Evolutionary conservation across 306 rosid genomes (phyloP), one percentile per base, ranked within the genome.

Genomic region (Senna tora): DNA sequence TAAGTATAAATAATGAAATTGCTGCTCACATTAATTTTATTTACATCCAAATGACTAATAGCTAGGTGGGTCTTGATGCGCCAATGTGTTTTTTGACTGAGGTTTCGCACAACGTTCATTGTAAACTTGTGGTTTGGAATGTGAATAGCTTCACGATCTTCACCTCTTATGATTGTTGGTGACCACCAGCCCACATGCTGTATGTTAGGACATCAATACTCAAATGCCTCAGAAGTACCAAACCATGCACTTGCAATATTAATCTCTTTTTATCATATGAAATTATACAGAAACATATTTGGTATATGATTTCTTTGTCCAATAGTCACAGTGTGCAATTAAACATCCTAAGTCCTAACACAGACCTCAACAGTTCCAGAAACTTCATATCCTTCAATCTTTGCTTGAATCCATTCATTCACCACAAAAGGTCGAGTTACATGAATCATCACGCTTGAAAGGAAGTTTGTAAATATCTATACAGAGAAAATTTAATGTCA

Each of bases 101-200:
- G 99, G 83, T 95, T 95, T 71, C 96, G 83, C 84, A 95, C 99
- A 77, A 95, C 87, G 72, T 79, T 95, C 76, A 91, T 91, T 60
- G 97, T 89, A 80, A 95, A 91, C 78, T 87, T 89, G 89, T 95
- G 96, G 74, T 95, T 95, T 76, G 99, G 99, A 83, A 95, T 95
- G 74, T 95, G 96, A 65, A 95, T 89, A 65, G 99, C 97, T 91
- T 95, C 99, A 72, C 97, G 95, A 88, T 95, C 96, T 67, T 94
- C 91, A 16, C 97, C 99, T 87, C 97, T 86, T 38, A 61, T 38
- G 36, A 61, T 83, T 58, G 98, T 94, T 10, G 98, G 97, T 22
- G 98, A 94, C 97, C 98, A 94, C 98, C 98, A 94, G 51, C 98
- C 98, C 73, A 94, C 97, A 72, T 94, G 97, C 98, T 94, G 79